These are phyloP conservation scores for Fusarium miscanthi DNA, from an alignment of 2,329 filamentous ascomycete genomes.

Conservation along the genomic window DNA sequence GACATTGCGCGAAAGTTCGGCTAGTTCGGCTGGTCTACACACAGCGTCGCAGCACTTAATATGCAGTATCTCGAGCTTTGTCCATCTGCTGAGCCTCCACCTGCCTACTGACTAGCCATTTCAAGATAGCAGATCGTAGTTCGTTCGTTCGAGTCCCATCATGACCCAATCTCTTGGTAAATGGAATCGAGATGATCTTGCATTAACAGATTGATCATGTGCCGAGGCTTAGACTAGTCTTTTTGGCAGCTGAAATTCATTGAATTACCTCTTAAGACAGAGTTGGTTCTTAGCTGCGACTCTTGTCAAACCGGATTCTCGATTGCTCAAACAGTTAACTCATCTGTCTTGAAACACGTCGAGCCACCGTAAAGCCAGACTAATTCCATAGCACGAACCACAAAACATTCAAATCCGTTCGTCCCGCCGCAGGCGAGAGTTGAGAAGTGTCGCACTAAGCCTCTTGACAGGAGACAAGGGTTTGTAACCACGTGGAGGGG, in stretches of 20 bases:
- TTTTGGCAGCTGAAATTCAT: neutral
- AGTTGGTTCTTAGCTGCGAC: neutral
- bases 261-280: neutral
- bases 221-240: neutral
- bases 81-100: conserved; percentile 13
- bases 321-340: neutral
- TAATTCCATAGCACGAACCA: conserved; percentile 14
- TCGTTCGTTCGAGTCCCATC: neutral
- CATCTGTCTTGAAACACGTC: neutral
- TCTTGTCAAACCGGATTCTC: conserved; percentile 2
- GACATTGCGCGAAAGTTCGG: neutral
- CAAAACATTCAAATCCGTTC: conserved; percentile 1
- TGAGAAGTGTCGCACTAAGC: neutral
- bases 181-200: conserved; percentile 2
- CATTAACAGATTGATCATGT: neutral
- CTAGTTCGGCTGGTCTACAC: neutral
- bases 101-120: conserved; percentile 3
- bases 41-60: neutral
- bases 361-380: conserved; percentile 7
- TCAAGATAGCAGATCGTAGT: conserved; percentile 13
- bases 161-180: neutral
- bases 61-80: neutral
- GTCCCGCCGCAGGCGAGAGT: conserved; percentile 12
- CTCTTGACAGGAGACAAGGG: conserved; percentile 28
- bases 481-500: conserved; percentile 23